These are phyloP conservation scores for Ustilago sp. DNA, from an alignment of 1,284 basidiomycete genomes.

Conservation along the genomic window DNA sequence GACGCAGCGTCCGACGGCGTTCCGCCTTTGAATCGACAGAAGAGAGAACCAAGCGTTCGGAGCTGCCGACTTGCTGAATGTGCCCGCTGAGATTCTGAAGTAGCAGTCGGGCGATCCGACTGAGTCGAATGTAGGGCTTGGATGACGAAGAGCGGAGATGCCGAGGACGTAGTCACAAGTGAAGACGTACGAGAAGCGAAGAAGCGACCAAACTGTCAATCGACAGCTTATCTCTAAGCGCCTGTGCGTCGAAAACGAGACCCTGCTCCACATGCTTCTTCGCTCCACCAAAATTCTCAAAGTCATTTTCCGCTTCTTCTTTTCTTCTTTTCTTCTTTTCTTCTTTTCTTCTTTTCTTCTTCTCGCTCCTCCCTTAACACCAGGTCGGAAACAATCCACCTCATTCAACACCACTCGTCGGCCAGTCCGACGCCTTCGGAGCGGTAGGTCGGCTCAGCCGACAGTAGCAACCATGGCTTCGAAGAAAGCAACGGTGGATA, in stretches of 20 bases:
- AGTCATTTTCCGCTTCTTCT: constrained; percentile 8
- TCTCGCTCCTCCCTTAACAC: neutral
- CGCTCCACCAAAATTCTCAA: constrained; percentile 5
- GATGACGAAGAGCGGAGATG: neutral
- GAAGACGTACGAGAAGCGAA: neutral
- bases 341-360: neutral
- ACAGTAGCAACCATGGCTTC: constrained; percentile 14
- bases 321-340: neutral
- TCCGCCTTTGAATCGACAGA: neutral
- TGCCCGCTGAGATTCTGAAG: neutral
- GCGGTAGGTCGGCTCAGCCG: neutral
- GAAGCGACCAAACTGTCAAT: neutral
- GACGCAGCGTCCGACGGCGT: neutral
- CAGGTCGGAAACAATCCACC: too few relatives aligned
- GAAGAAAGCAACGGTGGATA: constrained; percentile 40
- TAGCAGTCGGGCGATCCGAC: neutral
- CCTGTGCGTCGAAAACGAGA: constrained; percentile 17
- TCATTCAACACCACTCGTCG: neutral
- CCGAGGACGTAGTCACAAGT: neutral
- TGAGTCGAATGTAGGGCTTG: neutral
- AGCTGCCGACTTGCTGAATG: neutral
- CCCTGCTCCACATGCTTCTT: constrained; percentile 20
- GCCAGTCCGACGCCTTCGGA: neutral
- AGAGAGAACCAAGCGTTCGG: neutral
- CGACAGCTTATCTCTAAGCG: constrained; percentile 7